Percentiles rank a stretch among this genome's conserved stretches.
phyloP scores from a whole-genome alignment of 176 grass and related monocot genomes.

The Carex scoparia region DNA sequence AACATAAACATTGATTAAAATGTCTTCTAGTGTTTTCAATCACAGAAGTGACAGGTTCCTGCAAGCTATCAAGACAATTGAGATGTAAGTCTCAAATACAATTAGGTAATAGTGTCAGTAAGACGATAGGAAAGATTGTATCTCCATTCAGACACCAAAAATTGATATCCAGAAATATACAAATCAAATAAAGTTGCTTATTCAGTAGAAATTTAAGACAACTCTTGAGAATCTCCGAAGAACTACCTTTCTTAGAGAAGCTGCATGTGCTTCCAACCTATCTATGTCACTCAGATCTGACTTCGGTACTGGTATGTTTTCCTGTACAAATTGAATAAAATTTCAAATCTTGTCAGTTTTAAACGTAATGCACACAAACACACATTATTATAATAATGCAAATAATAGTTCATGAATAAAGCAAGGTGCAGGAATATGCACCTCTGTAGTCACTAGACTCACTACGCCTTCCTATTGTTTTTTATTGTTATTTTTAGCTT shows the following conservation, averaged over 20 bases:
- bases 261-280: conserved; percentile 70
- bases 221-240: background rate
- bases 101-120: background rate
- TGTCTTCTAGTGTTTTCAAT: background rate
- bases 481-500: background rate
- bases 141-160: background rate
- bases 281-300: conserved; percentile 54
- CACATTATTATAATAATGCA: background rate
- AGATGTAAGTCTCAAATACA: background rate
- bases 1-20: background rate
- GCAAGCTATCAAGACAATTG: background rate
- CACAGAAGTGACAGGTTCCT: background rate
- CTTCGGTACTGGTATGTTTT: conserved; percentile 41
- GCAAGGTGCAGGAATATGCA: background rate
- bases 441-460: no score
- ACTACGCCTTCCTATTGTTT: background rate
- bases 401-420: background rate
- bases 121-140: background rate
- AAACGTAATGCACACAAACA: background rate
- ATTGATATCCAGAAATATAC: background rate
- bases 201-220: background rate
- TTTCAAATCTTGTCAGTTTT: background rate
- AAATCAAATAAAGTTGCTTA: background rate
- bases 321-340: conserved; percentile 30
- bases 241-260: conserved; percentile 81